phyloP scores from a whole-genome alignment of 345 rosid genomes.

The Lumnitzera racemosa region DNA sequence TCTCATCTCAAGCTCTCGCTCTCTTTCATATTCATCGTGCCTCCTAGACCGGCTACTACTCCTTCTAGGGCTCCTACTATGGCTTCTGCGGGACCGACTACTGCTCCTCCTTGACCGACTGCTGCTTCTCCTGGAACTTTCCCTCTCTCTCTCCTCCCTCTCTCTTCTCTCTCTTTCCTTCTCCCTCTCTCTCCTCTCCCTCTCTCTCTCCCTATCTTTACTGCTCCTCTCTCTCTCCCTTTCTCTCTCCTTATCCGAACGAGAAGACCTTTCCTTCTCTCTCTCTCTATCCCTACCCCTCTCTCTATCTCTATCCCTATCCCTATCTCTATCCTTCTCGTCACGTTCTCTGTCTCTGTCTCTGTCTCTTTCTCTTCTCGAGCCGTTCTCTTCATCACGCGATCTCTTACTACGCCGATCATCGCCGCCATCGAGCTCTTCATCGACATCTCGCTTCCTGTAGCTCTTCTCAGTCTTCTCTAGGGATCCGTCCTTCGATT shows the following conservation, averaged over 20 bases:
- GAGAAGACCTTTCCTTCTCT: slow-evolving; percentile 20
- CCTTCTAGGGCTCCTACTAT: slow-evolving; percentile 29
- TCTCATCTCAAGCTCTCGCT: slow-evolving; percentile 32
- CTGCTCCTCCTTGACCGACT: slow-evolving; percentile 11
- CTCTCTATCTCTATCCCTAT: slow-evolving; percentile 13
- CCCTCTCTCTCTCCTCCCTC: slow-evolving; percentile 30
- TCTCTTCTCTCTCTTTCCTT: slow-evolving; percentile 25
- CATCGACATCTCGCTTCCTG: slow-evolving; percentile 56
- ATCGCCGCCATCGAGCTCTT: slow-evolving; percentile 34
- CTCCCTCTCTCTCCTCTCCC: slow-evolving; percentile 37
- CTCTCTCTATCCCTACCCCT: slow-evolving; percentile 2
- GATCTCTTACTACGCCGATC: slow-evolving; percentile 55
- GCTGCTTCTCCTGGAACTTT: slow-evolving; percentile 22
- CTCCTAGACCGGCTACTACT: slow-evolving; percentile 33
- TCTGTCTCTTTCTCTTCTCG: slow-evolving; percentile 10
- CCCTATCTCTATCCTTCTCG: slow-evolving; percentile 14
- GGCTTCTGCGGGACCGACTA: slow-evolving; percentile 11
- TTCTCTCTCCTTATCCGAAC: slow-evolving; percentile 29
- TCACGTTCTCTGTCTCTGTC: slow-evolving; percentile 4
- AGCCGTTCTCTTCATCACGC: slow-evolving; percentile 51
- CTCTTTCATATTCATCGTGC: slow-evolving; percentile 31
- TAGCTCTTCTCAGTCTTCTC: slow-evolving; percentile 66
- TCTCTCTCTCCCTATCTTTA: slow-evolving; percentile 27
- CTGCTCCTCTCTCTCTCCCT: slow-evolving; percentile 9
- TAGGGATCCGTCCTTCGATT: slow-evolving; percentile 23